Percentiles rank a stretch among this genome's conserved stretches.
Conservation (phyloP, 2,329 filamentous ascomycete species). For the Fusarium sp. region DNA sequence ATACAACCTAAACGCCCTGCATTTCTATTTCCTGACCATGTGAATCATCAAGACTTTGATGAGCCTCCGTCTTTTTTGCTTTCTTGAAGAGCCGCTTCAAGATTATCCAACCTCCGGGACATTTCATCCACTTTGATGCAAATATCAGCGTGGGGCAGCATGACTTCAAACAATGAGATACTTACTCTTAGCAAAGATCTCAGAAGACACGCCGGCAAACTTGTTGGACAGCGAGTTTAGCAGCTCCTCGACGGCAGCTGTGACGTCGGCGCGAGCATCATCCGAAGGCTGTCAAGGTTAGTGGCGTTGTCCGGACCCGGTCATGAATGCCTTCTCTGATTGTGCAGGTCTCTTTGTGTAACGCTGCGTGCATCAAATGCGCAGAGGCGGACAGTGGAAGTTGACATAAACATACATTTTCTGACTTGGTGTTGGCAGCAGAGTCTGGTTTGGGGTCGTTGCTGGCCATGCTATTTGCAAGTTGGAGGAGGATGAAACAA, state of each 20-base stretch:
- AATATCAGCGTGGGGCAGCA: slow-evolving; percentile 21
- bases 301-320: slow-evolving; percentile 17
- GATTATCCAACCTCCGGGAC: slow-evolving; percentile 82
- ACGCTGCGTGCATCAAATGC: slow-evolving; percentile 1
- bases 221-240: slow-evolving; percentile 85
- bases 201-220: slow-evolving; percentile 83
- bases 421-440: slow-evolving; percentile 45
- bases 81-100: slow-evolving; percentile 76
- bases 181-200: slow-evolving; percentile 89
- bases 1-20: slow-evolving; percentile 27
- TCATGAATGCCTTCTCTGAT: neutral
- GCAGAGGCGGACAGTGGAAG: neutral
- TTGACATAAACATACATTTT: slow-evolving; percentile 46
- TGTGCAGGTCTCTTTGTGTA: slow-evolving; percentile 4
- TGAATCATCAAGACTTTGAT: slow-evolving; percentile 46
- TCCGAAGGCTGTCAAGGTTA: slow-evolving; percentile 51
- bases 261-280: slow-evolving; percentile 70
- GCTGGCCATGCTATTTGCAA: slow-evolving; percentile 48
- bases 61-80: slow-evolving; percentile 57
- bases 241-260: slow-evolving; percentile 84
- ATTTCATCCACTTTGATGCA: slow-evolving; percentile 85
- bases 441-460: slow-evolving; percentile 49
- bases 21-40: slow-evolving; percentile 1
- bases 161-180: slow-evolving; percentile 23
- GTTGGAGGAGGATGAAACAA: neutral